phyloP scores from a whole-genome alignment of 768 basidiomycete species.

The Leucocoprinus sp. region DNA sequence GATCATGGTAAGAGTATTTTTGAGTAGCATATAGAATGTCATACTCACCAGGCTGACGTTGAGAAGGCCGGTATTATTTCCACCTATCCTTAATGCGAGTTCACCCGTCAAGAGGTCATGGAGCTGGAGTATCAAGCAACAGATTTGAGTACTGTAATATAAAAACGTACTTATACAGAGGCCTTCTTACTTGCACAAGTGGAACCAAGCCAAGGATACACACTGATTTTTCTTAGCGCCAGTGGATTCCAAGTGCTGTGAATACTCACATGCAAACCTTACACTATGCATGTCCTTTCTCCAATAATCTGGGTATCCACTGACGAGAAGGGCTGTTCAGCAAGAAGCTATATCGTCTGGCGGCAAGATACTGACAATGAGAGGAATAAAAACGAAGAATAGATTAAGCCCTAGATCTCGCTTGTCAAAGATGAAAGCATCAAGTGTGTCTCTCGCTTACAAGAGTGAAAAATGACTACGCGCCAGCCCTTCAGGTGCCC shows the following conservation, averaged over 20 bases:
- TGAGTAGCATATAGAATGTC: not conserved
- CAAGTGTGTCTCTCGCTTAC: constrained; percentile 12
- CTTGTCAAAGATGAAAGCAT: not conserved
- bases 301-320: constrained; percentile 48
- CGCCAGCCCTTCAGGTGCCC: constrained; percentile 18
- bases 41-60: constrained; percentile 69
- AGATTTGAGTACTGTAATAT: not conserved
- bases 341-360: not conserved
- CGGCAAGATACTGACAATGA: constrained; percentile 40
- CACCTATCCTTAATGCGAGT: constrained; percentile 67
- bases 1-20: constrained; percentile 7
- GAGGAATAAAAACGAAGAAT: constrained; percentile 55
- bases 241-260: not conserved
- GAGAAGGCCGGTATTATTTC: constrained; percentile 66
- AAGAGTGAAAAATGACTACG: constrained; percentile 19
- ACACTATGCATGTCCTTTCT: constrained; percentile 42
- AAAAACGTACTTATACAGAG: not conserved
- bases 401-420: constrained; percentile 57
- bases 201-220: constrained; percentile 69
- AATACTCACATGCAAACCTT: constrained; percentile 52
- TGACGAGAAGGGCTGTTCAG: constrained; percentile 17
- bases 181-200: constrained; percentile 48
- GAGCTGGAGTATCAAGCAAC: constrained; percentile 31
- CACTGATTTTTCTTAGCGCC: constrained; percentile 31
- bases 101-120: constrained; percentile 74